Evolutionary conservation across 164 flowering plant species (phyloP).

Genomic region (Vitis vinifera): DNA sequence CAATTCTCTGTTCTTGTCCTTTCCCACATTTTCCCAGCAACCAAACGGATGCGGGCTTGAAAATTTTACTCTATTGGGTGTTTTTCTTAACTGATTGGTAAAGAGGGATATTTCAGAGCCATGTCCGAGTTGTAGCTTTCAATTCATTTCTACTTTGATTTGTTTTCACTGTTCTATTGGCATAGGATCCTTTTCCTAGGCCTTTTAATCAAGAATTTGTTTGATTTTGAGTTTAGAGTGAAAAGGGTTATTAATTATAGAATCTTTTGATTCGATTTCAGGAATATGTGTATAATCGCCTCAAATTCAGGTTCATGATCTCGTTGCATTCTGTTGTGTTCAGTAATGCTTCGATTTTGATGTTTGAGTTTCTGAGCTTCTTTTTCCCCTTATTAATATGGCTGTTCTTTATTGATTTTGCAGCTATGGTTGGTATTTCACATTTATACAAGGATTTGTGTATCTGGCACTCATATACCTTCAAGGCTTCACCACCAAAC

Average conservation of each 20-base stretch:
- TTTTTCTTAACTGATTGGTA: too few species aligned
- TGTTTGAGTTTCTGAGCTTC: neutral
- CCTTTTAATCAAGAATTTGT: too few species aligned
- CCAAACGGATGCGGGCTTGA: neutral
- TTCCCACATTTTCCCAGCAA: neutral
- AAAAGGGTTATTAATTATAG: too few species aligned
- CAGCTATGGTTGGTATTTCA: conserved; percentile 98
- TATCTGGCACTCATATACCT: conserved; percentile 61
- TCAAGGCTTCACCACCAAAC: conserved; percentile 83
- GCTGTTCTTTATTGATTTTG: conserved; percentile 6
- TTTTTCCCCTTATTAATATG: neutral
- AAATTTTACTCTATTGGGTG: too few species aligned
- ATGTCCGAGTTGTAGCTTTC: too few species aligned
- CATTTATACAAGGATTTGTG: conserved; percentile 90
- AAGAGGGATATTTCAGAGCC: too few species aligned
- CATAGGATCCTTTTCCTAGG: too few species aligned
- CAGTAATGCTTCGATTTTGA: neutral
- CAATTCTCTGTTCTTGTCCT: too few species aligned
- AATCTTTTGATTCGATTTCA: conserved; percentile 23
- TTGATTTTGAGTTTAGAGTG: too few species aligned
- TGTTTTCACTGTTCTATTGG: too few species aligned
- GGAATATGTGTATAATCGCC: conserved; percentile 88
- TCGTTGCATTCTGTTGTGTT: neutral
- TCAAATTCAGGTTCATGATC: conserved; percentile 60
- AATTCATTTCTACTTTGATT: too few species aligned